A percentile compares a stretch with the other conserved stretches of the same genome.
These are phyloP conservation scores for Fusarium falciforme DNA, from an alignment of 2,329 filamentous ascomycete genomes.

Conservation along the genomic window DNA sequence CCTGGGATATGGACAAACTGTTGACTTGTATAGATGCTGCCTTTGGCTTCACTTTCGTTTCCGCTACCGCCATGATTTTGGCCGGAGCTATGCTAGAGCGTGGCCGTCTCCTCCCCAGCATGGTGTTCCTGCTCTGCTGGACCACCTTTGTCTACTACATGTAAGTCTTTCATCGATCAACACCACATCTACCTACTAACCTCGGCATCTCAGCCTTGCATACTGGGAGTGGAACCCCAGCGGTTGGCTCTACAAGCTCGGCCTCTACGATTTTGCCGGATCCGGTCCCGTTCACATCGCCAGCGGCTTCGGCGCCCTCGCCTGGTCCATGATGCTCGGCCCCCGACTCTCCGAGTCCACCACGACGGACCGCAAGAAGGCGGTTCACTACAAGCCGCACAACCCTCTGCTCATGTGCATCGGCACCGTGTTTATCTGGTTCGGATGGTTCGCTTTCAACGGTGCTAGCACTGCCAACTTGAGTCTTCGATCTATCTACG, in stretches of 20 bases:
- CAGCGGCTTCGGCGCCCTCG: constrained; percentile 70
- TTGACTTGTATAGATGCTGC: constrained; percentile 41
- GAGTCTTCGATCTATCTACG: constrained; percentile 63
- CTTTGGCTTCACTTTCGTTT: constrained; percentile 53
- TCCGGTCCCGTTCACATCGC: constrained; percentile 74
- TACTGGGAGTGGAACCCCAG: constrained; percentile 77
- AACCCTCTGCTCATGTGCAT: constrained; percentile 73
- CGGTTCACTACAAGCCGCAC: constrained; percentile 62
- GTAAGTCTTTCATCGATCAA: too few species aligned
- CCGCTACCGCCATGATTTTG: constrained; percentile 53
- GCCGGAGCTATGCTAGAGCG: constrained; percentile 54
- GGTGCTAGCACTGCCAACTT: constrained; percentile 63
- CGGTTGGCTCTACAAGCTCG: constrained; percentile 72
- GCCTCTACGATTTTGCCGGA: constrained; percentile 70
- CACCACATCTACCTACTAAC: fast-evolving
- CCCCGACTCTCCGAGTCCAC: constrained; percentile 55
- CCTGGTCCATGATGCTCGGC: constrained; percentile 72
- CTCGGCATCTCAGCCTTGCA: constrained; percentile 54
- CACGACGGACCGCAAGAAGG: constrained; percentile 23
- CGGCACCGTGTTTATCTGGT: constrained; percentile 74
- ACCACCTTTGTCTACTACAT: constrained; percentile 72
- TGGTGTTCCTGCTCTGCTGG: constrained; percentile 74
- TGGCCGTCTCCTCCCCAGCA: constrained; percentile 56
- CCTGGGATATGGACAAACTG: background rate
- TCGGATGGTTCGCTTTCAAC: constrained; percentile 69